Conservation (phyloP, 2,329 filamentous ascomycete genomes). For the Neobulgaria alba region DNA sequence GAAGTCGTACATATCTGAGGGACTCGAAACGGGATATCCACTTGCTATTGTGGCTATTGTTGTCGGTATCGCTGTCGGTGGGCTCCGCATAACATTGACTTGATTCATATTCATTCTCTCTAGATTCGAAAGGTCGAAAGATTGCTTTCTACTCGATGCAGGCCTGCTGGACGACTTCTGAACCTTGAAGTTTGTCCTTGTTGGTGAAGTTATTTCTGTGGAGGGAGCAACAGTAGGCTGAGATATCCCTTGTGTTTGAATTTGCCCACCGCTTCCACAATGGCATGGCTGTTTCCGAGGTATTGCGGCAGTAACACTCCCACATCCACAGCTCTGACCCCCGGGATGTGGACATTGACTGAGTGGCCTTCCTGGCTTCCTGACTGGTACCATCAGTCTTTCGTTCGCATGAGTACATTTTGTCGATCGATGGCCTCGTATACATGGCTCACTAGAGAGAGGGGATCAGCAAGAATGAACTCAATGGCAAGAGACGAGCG, state of each 20-base stretch:
- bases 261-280: constrained; percentile 35
- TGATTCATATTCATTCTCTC: constrained; percentile 45
- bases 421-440: constrained; percentile 66
- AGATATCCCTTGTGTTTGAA: constrained; percentile 12
- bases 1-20: constrained; percentile 17
- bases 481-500: neutral
- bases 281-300: constrained; percentile 48
- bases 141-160: constrained; percentile 33
- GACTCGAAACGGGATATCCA: constrained; percentile 16
- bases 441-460: constrained; percentile 56
- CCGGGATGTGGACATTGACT: constrained; percentile 59
- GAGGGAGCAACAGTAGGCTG: constrained; percentile 9
- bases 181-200: constrained; percentile 23
- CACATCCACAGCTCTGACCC: constrained; percentile 45
- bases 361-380: constrained; percentile 62
- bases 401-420: constrained; percentile 63
- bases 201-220: constrained; percentile 36
- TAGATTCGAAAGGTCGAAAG: constrained; percentile 40
- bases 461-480: constrained; percentile 12
- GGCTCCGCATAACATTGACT: constrained; percentile 35
- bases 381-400: constrained; percentile 60
- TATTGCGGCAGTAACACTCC: constrained; percentile 55
- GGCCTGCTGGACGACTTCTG: constrained; percentile 20
- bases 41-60: no score
- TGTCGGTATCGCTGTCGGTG: constrained; percentile 7